Conservation (phyloP, 2,329 filamentous ascomycete species). For the Sporothrix globosa region DNA sequence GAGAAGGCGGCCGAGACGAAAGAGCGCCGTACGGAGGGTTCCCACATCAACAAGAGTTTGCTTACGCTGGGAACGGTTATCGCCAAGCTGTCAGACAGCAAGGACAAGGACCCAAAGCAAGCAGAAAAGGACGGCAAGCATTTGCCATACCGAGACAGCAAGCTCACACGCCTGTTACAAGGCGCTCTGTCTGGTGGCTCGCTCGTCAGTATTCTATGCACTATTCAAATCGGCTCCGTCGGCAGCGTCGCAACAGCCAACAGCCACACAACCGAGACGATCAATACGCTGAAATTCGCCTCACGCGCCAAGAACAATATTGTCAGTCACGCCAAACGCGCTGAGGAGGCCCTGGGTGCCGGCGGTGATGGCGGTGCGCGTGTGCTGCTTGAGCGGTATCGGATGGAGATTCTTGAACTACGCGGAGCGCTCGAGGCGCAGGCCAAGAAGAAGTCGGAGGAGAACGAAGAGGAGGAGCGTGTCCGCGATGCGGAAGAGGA, state of each 20-base stretch:
- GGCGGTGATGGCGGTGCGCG: conserved; percentile 84
- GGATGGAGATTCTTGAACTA: conserved; percentile 87
- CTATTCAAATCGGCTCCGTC: conserved; percentile 83
- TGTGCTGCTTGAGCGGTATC: conserved; percentile 87
- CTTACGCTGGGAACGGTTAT: conserved; percentile 95
- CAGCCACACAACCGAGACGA: conserved; percentile 80
- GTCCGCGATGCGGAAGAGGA: conserved; percentile 71
- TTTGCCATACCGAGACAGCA: conserved; percentile 95
- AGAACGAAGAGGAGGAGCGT: conserved; percentile 61
- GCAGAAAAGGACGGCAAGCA: conserved; percentile 86
- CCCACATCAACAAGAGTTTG: conserved; percentile 98
- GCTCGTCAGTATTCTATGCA: conserved; percentile 95
- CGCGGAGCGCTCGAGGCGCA: conserved; percentile 81
- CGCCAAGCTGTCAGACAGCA: conserved; percentile 83
- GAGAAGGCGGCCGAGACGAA: conserved; percentile 96
- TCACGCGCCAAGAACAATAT: conserved; percentile 97
- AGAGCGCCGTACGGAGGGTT: conserved; percentile 89
- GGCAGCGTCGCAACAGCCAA: conserved; percentile 71
- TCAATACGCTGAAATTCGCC: conserved; percentile 97
- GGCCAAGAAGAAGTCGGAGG: conserved; percentile 66
- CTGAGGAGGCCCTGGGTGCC: conserved; percentile 80
- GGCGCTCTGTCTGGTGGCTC: conserved; percentile 91
- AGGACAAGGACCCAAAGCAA: conserved; percentile 75
- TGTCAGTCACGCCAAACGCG: conserved; percentile 92
- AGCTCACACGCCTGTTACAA: conserved; percentile 89